These are phyloP conservation scores for Lippia alba DNA, from an alignment of 305 asterid genomes.

Conservation along the genomic window DNA sequence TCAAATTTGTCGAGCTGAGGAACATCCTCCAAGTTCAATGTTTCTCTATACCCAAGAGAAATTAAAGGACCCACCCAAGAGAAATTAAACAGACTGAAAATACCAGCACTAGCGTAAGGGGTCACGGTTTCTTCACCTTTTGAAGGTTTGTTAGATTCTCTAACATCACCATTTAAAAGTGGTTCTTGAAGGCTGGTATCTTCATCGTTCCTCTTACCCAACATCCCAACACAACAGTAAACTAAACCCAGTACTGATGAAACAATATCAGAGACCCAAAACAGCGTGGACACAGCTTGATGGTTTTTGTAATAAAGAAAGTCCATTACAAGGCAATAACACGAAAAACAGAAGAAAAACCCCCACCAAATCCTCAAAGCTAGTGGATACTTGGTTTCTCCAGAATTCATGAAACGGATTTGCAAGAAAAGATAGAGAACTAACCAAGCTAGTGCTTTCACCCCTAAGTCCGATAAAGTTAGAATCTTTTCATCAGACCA, in stretches of 20 bases:
- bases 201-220: constrained; percentile 43
- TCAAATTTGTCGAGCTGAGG: constrained; percentile 75
- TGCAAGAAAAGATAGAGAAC: constrained; percentile 56
- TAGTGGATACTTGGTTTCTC: constrained; percentile 58
- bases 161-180: constrained; percentile 57
- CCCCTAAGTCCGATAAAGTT: constrained; percentile 54
- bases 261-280: constrained; percentile 69
- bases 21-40: constrained; percentile 84
- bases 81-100: constrained; percentile 64
- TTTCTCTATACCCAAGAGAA: constrained; percentile 63
- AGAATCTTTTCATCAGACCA: constrained; percentile 78
- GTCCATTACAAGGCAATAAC: constrained; percentile 66
- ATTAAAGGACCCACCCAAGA: constrained; percentile 81
- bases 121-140: constrained; percentile 78
- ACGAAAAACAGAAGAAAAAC: constrained; percentile 57
- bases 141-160: constrained; percentile 38
- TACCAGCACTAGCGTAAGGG: constrained; percentile 66
- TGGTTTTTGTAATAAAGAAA: constrained; percentile 47
- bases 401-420: constrained; percentile 43
- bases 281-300: constrained; percentile 42
- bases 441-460: constrained; percentile 64
- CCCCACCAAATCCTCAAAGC: constrained; percentile 79
- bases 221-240: constrained; percentile 60
- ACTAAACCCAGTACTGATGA: constrained; percentile 50
- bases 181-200: constrained; percentile 56